These are phyloP conservation scores for Aspergillus ellipticus DNA, from an alignment of 495 filamentous ascomycete genomes.

Conservation along the genomic window DNA sequence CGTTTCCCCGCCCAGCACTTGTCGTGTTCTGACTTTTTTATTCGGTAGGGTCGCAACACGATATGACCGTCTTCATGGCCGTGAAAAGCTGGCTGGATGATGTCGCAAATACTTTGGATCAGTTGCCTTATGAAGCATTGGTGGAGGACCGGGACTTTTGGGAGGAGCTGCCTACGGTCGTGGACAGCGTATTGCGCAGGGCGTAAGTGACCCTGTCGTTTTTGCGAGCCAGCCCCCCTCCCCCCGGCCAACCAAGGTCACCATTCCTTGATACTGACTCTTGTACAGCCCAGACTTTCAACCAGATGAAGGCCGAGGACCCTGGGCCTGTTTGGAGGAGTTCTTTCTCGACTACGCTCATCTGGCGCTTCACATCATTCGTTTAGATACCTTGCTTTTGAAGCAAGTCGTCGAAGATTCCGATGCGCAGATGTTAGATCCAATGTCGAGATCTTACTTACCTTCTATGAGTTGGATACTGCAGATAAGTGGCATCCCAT, in stretches of 20 bases:
- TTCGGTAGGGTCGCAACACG: constrained; percentile 26
- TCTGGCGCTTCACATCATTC: constrained; percentile 34
- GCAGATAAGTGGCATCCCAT: constrained; percentile 27
- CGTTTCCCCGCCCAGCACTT: background rate
- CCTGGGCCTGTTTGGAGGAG: constrained; percentile 30
- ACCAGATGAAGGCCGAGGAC: constrained; percentile 24
- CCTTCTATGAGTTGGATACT: constrained; percentile 28
- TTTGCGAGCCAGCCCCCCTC: background rate
- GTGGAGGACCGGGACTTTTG: constrained; percentile 48
- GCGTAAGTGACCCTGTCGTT: constrained; percentile 25
- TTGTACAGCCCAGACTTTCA: constrained; percentile 27
- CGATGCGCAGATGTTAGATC: constrained; percentile 22
- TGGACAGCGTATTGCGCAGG: constrained; percentile 44
- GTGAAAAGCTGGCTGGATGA: constrained; percentile 37
- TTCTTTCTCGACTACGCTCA: constrained; percentile 33
- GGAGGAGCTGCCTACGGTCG: constrained; percentile 45
- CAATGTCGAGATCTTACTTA: constrained; percentile 29
- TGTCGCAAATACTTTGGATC: constrained; percentile 26
- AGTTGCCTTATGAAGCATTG: constrained; percentile 26
- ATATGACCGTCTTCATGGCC: constrained; percentile 21
- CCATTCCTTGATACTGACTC: constrained; percentile 1
- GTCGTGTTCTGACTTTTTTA: constrained; percentile 8
- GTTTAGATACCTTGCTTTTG: constrained; percentile 29
- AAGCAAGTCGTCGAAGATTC: constrained; percentile 22
- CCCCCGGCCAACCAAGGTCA: background rate